Evolutionary conservation across 352 stramenopile species (phyloP), one percentile per base, ranked within the genome.

Genomic region (Phytophthora sp.): DNA sequence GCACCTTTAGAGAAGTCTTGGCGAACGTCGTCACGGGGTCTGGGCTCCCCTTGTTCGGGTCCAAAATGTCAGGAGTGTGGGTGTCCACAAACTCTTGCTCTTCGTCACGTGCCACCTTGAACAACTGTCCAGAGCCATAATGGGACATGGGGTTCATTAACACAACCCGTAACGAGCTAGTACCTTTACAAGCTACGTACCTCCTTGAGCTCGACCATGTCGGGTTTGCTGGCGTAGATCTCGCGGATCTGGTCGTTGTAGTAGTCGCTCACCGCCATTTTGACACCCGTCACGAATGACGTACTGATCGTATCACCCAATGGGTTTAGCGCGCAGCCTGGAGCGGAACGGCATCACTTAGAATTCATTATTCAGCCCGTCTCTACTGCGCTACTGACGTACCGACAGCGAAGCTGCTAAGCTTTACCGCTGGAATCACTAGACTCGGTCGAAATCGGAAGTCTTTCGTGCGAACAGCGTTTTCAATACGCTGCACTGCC

Each of bases 181-280:
- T n/a, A 20, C 36, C 7, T 18, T 21, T 2, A 23, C 4, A 44
- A 18, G 18, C 29, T 30, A 5, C 66, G 2, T 21, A 88, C 83
- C 66, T 95, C 87, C 67, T 95, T 95, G 4, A 94, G 71, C 57
- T 79, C 69, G 4, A 58, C 62, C 64, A 89, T 70, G 1, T 90
- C 64, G 0, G 73, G 79, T 30, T 88, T 84, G 4, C 64, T 65
- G 23, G 81, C 83, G 62, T 94, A 91, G n/a, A 95, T 84, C 56
- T 95, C 87, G 16, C 87, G 85, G 47, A 95, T 94, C 58, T 95
- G 87, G 66, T 95, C 87, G 70, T 95, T 95, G 73, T 94, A 95
- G 71, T 93, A 93, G 55, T 95, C 87, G 30, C 80, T 86, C 42
- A 94, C 84, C 3, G 84, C 87, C 57, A 80, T 77, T 65, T 94